Conservation (phyloP, 1,284 basidiomycete genomes). For the Wolfiporia cocos region DNA sequence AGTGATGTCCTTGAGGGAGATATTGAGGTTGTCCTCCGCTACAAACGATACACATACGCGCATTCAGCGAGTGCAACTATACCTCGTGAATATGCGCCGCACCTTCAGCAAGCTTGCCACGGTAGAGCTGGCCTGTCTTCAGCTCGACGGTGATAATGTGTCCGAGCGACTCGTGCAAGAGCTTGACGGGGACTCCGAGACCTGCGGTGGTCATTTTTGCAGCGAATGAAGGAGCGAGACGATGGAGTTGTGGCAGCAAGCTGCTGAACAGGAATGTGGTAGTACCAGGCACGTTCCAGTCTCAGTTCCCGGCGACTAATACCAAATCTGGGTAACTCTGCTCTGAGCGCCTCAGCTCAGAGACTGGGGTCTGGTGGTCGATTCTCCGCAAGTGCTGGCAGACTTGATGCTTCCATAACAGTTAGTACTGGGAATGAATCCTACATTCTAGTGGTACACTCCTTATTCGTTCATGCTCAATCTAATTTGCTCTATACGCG, state of each 20-base stretch:
- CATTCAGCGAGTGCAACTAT: slow-evolving; percentile 2
- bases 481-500: slow-evolving; percentile 5
- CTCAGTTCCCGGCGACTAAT: no score
- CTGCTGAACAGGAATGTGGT: no score
- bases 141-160: slow-evolving; percentile 97
- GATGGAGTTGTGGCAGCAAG: neutral
- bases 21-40: slow-evolving; percentile 99
- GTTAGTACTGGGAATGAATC: no score
- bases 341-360: no score
- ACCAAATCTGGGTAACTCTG: no score
- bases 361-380: no score
- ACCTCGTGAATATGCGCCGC: slow-evolving; percentile 13
- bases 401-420: no score
- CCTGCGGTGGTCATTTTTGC: slow-evolving; percentile 35
- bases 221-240: neutral
- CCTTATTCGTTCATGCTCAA: no score
- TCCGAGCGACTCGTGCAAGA: slow-evolving; percentile 90
- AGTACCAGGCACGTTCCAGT: no score
- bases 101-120: slow-evolving; percentile 97
- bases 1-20: slow-evolving; percentile 94
- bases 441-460: no score
- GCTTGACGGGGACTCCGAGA: slow-evolving; percentile 88
- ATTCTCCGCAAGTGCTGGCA: no score
- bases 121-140: slow-evolving; percentile 95
- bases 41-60: slow-evolving; percentile 15